These are phyloP conservation scores for Lactarius deliciosus DNA, from an alignment of 768 basidiomycete genomes.

Conservation along the genomic window DNA sequence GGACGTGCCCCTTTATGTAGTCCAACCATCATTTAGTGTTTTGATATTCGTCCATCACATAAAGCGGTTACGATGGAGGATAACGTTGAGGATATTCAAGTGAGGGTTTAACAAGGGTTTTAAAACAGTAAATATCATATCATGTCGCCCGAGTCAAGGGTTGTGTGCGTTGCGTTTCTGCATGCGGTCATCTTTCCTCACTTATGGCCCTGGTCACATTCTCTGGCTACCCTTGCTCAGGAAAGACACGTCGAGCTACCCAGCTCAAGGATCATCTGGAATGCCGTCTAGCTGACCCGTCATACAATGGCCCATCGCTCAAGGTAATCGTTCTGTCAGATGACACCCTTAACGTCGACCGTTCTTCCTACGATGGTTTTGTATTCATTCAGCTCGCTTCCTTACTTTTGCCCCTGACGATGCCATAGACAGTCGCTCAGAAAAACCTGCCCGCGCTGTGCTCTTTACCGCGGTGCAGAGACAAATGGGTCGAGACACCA, in stretches of 20 bases:
- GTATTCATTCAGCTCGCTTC: constrained; percentile 28
- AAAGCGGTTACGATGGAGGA: not conserved
- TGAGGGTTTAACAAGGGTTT: not conserved
- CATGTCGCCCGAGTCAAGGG: not conserved
- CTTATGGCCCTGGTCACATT: constrained; percentile 91
- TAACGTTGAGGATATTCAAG: not conserved
- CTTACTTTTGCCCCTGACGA: constrained; percentile 1
- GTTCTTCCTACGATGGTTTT: constrained; percentile 72
- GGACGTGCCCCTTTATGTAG: not conserved
- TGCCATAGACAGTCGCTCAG: constrained; percentile 64
- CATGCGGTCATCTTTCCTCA: not conserved
- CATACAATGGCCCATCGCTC: constrained; percentile 53
- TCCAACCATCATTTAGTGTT: too few species aligned
- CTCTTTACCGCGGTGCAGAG: constrained; percentile 84
- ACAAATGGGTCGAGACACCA: constrained; percentile 63
- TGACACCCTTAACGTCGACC: constrained; percentile 60
- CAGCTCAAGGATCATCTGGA: constrained; percentile 65
- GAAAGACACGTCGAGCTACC: constrained; percentile 73
- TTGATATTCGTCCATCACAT: too few species aligned
- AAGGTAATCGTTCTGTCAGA: constrained; percentile 65
- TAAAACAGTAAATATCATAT: not conserved
- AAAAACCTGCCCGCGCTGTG: constrained; percentile 85
- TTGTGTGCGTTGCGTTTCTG: not conserved
- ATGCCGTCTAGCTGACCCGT: constrained; percentile 45
- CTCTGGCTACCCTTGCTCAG: constrained; percentile 83